Conservation (phyloP, 768 basidiomycete genomes). For the Pulveroboletus sp. region DNA sequence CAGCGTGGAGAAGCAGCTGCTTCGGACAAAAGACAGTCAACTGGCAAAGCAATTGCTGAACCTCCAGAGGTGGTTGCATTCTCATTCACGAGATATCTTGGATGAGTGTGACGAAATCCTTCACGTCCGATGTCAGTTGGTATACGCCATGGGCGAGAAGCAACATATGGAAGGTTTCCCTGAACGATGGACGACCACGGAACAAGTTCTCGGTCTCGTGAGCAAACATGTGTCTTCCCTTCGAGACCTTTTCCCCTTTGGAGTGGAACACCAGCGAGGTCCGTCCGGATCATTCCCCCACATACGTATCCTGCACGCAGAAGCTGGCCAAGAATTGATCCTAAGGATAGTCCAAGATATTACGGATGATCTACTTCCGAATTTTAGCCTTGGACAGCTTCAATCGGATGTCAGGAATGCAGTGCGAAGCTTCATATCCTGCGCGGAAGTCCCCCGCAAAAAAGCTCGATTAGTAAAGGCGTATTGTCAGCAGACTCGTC, state of each 20-base stretch:
- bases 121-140: conserved; percentile 34
- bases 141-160: conserved; percentile 34
- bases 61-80: conserved; percentile 24
- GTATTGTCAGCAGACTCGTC: not conserved
- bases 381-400: conserved; percentile 14
- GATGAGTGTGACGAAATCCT: conserved; percentile 32
- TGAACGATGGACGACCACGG: conserved; percentile 32
- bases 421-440: conserved; percentile 24
- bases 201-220: conserved; percentile 29
- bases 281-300: conserved; percentile 21
- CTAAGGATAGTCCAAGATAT: conserved; percentile 13
- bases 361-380: conserved; percentile 10
- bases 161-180: conserved; percentile 27
- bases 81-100: conserved; percentile 24
- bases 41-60: conserved; percentile 21
- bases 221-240: conserved; percentile 13
- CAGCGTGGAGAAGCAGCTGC: conserved; percentile 36
- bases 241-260: not conserved
- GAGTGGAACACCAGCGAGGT: conserved; percentile 17
- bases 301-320: conserved; percentile 18
- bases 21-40: not conserved
- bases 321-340: conserved; percentile 11
- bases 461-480: conserved; percentile 7
- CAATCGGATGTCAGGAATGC: not conserved
- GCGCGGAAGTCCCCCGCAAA: not conserved